phyloP scores from a whole-genome alignment of 75 land plant genomes.

The Isoetes taiwanensis region DNA sequence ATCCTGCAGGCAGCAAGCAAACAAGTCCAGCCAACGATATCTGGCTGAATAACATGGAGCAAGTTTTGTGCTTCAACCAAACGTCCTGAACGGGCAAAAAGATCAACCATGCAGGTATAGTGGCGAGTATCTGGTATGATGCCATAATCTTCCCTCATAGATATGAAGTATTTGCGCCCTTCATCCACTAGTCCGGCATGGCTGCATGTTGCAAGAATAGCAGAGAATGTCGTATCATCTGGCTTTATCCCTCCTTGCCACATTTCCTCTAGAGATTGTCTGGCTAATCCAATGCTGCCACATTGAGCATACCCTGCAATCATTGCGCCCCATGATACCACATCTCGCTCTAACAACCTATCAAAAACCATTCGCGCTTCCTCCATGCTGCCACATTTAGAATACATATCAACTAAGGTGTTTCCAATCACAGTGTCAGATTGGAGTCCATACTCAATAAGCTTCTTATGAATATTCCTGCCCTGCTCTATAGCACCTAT shows the following conservation, averaged over 20 bases:
- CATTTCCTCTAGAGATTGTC: not conserved
- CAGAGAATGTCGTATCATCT: not conserved
- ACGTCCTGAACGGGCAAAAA: not conserved
- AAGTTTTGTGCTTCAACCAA: not conserved
- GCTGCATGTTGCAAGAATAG: not conserved
- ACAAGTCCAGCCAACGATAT: not conserved
- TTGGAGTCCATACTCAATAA: not conserved
- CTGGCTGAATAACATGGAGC: not conserved
- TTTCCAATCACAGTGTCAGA: not conserved
- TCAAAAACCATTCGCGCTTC: not conserved
- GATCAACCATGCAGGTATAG: not conserved
- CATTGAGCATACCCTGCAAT: slow-evolving; percentile 2
- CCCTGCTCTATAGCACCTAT: not conserved
- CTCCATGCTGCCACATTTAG: not conserved
- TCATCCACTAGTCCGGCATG: slow-evolving; percentile 2
- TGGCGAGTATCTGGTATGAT: not conserved
- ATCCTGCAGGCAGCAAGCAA: not conserved
- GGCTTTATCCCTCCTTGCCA: not conserved
- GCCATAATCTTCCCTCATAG: not conserved
- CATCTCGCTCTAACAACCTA: not conserved
- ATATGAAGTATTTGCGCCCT: not conserved
- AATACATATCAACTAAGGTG: not conserved
- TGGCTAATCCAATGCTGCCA: not conserved
- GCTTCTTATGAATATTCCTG: not conserved
- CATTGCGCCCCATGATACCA: not conserved